Conservation (phyloP, 176 grass and related monocot genomes). For the Eleusine coracana region DNA sequence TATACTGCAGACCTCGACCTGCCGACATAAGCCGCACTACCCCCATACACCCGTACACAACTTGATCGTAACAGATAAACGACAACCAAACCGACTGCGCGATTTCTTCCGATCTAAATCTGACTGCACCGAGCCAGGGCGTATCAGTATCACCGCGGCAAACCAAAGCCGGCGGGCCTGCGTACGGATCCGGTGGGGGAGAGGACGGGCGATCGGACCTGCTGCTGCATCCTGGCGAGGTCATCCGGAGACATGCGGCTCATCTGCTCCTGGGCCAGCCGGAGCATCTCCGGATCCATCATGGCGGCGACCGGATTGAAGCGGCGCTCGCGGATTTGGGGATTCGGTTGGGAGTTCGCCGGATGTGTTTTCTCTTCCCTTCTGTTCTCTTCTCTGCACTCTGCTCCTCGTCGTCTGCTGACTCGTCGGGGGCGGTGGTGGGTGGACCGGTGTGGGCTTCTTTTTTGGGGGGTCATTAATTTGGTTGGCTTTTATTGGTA, state of each 20-base stretch:
- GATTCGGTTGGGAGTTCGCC: slow-evolving; percentile 10
- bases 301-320: slow-evolving; percentile 42
- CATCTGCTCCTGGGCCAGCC: slow-evolving; percentile 99
- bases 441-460: neutral
- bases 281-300: slow-evolving; percentile 95
- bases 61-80: neutral
- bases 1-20: neutral
- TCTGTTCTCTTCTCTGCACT: neutral
- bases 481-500: neutral
- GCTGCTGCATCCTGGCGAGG: slow-evolving; percentile 88
- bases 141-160: too few species aligned
- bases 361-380: neutral
- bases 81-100: neutral
- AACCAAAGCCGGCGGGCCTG: neutral
- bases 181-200: neutral
- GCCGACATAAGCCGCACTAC: neutral
- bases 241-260: slow-evolving; percentile 83
- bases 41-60: neutral
- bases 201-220: slow-evolving; percentile 40
- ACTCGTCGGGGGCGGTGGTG: neutral
- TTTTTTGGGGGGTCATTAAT: neutral
- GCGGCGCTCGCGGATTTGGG: neutral
- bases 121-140: neutral
- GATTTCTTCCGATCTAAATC: slow-evolving; percentile 24
- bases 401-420: too few species aligned